phyloP scores from a whole-genome alignment of 2,329 filamentous ascomycete genomes.

The Alternaria solani region DNA sequence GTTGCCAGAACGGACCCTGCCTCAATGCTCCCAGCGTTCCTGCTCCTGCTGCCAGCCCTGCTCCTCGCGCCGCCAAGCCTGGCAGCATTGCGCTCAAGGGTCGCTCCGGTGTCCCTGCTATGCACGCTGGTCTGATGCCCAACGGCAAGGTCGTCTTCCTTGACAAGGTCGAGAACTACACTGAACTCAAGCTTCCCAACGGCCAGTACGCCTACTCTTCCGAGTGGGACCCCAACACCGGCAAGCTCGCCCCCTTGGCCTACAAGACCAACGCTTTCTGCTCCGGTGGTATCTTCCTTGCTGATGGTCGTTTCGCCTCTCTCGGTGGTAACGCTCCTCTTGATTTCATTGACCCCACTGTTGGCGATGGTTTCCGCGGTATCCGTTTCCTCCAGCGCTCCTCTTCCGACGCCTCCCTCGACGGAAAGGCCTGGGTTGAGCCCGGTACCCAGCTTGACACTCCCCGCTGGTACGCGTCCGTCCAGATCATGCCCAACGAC shows the following conservation, averaged over 20 bases:
- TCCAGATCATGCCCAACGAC: conserved; percentile 66
- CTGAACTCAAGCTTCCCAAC: conserved; percentile 62
- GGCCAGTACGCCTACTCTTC: conserved; percentile 67
- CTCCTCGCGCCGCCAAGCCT: conserved; percentile 56
- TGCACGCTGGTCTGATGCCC: conserved; percentile 68
- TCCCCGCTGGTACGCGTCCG: conserved; percentile 68
- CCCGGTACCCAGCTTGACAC: conserved; percentile 63
- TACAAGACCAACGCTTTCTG: conserved; percentile 70
- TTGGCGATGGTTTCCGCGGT: conserved; percentile 66
- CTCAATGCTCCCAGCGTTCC: conserved; percentile 49
- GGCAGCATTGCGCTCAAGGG: conserved; percentile 61
- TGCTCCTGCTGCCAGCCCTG: conserved; percentile 56
- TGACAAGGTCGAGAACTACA: conserved; percentile 71
- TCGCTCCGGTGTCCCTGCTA: conserved; percentile 67
- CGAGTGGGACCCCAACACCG: conserved; percentile 64
- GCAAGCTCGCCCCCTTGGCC: conserved; percentile 56
- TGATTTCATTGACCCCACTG: conserved; percentile 63
- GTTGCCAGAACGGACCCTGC: conserved; percentile 64
- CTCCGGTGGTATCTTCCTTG: conserved; percentile 66
- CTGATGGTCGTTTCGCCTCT: conserved; percentile 63
- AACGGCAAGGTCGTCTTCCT: conserved; percentile 68
- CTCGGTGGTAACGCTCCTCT: conserved; percentile 67
- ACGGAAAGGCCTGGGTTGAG: conserved; percentile 63
- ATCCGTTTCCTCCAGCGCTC: conserved; percentile 64
- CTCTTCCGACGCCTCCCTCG: conserved; percentile 52